Evolutionary conservation across 2,329 filamentous ascomycete species (phyloP), one percentile per base, ranked within the genome.

Genomic region (Sordariomycetes sp.): DNA sequence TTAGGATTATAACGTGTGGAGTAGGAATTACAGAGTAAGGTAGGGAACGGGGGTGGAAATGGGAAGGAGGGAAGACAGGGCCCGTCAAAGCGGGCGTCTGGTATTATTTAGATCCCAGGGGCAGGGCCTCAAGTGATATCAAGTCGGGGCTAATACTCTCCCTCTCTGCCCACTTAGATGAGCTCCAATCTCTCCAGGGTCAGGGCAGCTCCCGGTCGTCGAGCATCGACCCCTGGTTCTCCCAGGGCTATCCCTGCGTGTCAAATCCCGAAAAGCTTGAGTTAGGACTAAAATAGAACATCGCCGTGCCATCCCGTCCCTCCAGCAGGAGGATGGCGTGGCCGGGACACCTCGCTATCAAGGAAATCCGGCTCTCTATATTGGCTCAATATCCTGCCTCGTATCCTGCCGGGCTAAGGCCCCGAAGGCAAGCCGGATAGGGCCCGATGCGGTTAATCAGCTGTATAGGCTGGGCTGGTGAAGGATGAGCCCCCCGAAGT

Each of bases 241-340:
- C 16, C 54, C 37, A 54, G 53, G 28, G 32, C 53, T 10, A 16
- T 54, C 25, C 53, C 34, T 14, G 3, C 25, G 53, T 18, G 32
- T 35, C 25, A 20, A 22, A 24, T 25, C 53, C n/a, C n/a, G 34
- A 24, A 34, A 20, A 43, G 22, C n/a, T 35, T 37, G 28, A 43
- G 18, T 14, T 16, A 24, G n/a, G 54, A 55, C 37, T 34, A 55
- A 55, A 55, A 55, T 55, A 55, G 54, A 22, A 55, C 51, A 12
- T 18, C 10, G 22, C n/a, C 32, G 7, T 24, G 18, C 43, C 28
- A 48, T 43, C 10, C 5, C 12, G 40, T n/a, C 24, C 37, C 37
- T 18, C 20, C 18, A 18, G 46, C 14, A 32, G 8, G 32, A 28
- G 1, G 8, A 24, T 48, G 22, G 34, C 53, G 18, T 12, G 25